Evolutionary conservation across 2,329 filamentous ascomycete genomes (phyloP).

Genomic region (Akanthomyces lecanii): DNA sequence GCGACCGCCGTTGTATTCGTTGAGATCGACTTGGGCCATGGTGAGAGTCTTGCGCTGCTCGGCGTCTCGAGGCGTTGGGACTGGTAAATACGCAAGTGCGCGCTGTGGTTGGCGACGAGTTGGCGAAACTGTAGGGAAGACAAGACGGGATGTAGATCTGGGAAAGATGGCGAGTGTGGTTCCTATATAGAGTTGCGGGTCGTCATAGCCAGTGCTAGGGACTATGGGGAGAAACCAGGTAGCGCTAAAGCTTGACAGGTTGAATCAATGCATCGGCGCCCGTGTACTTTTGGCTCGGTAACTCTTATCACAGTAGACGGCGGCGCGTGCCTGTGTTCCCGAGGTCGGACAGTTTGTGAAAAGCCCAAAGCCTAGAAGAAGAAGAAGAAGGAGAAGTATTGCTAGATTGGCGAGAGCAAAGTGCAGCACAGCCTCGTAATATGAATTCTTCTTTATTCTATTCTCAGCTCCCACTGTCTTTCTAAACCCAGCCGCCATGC

Average conservation of each 20-base stretch:
- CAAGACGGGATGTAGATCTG: not conserved
- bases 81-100: not conserved
- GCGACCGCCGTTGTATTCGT: conserved; percentile 36
- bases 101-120: conserved; percentile 3
- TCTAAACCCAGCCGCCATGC: not conserved
- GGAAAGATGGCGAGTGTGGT: conserved; percentile 1
- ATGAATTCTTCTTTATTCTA: not conserved
- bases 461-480: not conserved
- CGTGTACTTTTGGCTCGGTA: not conserved
- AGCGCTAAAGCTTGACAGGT: conserved; percentile 11
- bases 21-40: conserved; percentile 29
- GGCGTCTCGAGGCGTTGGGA: not conserved
- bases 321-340: conserved; percentile 2
- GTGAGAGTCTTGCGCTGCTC: conserved; percentile 11
- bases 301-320: conserved; percentile 5
- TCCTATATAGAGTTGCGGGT: conserved; percentile 13
- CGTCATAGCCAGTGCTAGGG: conserved; percentile 10
- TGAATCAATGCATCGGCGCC: conserved; percentile 14
- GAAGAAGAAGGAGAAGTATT: not conserved
- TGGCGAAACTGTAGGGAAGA: not conserved
- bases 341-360: not conserved
- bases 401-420: not conserved
- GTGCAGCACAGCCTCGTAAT: not conserved
- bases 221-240: not conserved
- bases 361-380: not conserved